Evolutionary conservation across 306 rosid genomes (phyloP).

Genomic region (Argentina anserina): DNA sequence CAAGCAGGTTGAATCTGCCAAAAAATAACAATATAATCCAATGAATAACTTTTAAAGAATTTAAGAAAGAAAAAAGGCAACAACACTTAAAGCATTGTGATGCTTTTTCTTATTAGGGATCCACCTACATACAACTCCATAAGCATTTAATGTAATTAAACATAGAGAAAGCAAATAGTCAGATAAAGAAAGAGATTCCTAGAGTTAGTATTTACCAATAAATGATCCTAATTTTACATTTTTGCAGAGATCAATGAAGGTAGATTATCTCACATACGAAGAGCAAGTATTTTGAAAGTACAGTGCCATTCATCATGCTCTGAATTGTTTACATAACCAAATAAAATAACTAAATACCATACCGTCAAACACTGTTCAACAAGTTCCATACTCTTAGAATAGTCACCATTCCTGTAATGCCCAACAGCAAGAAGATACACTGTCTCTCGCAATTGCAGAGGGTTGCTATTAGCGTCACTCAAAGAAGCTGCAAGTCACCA

Average conservation of each 20-base stretch:
- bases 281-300: background rate
- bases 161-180: background rate
- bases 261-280: background rate
- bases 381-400: slow-evolving; percentile 63
- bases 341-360: slow-evolving; percentile 18
- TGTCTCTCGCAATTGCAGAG: slow-evolving; percentile 67
- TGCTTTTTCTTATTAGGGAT: background rate
- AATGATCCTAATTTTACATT: background rate
- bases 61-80: background rate
- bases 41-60: background rate
- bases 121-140: background rate
- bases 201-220: background rate
- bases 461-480: slow-evolving; percentile 31
- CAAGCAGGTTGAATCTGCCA: slow-evolving; percentile 90
- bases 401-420: slow-evolving; percentile 65
- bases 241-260: background rate
- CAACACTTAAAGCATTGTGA: background rate
- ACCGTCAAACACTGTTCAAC: slow-evolving; percentile 70
- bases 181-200: background rate
- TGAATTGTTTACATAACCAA: background rate
- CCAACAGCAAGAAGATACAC: slow-evolving; percentile 90
- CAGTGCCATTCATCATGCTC: background rate
- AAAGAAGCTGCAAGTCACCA: slow-evolving; percentile 55
- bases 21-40: slow-evolving; percentile 5
- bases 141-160: background rate